Conservation (phyloP, 805 yeast genomes). For the Candida takata region DNA sequence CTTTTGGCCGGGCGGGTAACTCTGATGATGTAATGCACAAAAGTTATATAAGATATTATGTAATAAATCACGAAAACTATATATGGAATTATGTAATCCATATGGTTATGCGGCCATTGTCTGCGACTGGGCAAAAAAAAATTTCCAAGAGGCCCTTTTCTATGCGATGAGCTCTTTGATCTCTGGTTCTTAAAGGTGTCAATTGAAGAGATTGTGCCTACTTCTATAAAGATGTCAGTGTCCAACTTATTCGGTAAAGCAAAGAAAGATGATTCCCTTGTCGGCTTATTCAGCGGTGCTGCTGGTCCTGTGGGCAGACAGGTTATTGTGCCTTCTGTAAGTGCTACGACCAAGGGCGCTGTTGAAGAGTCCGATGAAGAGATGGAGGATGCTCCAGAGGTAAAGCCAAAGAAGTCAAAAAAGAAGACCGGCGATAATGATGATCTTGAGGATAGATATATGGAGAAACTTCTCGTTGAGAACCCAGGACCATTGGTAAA, state of each 20-base stretch:
- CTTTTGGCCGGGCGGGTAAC: too few relatives aligned
- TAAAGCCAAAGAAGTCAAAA: slow-evolving; percentile 14
- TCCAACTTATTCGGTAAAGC: slow-evolving; percentile 27
- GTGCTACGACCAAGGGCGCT: too few relatives aligned
- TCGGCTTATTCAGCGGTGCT: slow-evolving; percentile 29
- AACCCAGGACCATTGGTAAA: slow-evolving; percentile 32
- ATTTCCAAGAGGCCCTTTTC: too few relatives aligned
- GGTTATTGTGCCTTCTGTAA: slow-evolving; percentile 29
- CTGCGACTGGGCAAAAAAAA: too few relatives aligned
- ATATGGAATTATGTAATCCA: too few relatives aligned
- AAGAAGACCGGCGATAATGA: slow-evolving; percentile 23
- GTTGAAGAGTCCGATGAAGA: slow-evolving; percentile 18
- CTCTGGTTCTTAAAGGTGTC: too few relatives aligned
- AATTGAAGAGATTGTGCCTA: too few relatives aligned
- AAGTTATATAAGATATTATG: too few relatives aligned
- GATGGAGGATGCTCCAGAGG: slow-evolving; percentile 16
- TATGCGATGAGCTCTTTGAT: too few relatives aligned
- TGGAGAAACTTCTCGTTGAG: slow-evolving; percentile 39
- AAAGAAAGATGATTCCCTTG: slow-evolving; percentile 26
- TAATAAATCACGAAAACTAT: too few relatives aligned
- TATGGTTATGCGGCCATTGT: too few relatives aligned
- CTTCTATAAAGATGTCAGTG: slow-evolving; percentile 14
- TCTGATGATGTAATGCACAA: too few relatives aligned
- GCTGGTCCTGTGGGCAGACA: slow-evolving; percentile 43
- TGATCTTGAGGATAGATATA: slow-evolving; percentile 50